Conservation (phyloP, 2,329 filamentous ascomycete genomes). For the Fusarium siculi region DNA sequence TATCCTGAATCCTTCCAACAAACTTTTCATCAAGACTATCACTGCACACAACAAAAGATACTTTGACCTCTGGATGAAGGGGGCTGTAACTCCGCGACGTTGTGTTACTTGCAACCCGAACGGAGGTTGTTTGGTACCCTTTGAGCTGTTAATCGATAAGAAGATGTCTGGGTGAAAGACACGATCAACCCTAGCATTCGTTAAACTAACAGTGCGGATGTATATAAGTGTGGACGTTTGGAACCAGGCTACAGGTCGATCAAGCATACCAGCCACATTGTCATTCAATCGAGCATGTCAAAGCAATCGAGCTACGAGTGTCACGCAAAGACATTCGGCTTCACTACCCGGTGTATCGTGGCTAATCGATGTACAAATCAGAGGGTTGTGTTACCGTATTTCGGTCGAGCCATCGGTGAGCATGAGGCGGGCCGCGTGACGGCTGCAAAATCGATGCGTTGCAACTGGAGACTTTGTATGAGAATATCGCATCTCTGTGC, state of each 20-base stretch:
- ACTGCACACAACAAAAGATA: conserved; percentile 1
- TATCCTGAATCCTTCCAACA: not conserved
- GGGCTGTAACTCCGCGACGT: conserved; percentile 19
- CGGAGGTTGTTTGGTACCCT: conserved; percentile 3
- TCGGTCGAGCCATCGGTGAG: conserved; percentile 37
- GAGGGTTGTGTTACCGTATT: conserved; percentile 31
- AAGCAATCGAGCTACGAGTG: not conserved
- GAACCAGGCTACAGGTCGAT: not conserved
- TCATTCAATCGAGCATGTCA: not conserved
- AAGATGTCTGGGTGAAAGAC: not conserved
- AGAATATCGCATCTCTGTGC: not conserved
- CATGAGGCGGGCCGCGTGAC: conserved; percentile 5
- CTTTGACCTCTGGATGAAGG: conserved; percentile 2
- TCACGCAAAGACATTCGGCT: conserved; percentile 20
- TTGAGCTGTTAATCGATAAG: not conserved
- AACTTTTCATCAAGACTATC: not conserved
- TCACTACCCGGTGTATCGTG: conserved; percentile 18
- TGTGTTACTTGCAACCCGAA: conserved; percentile 26
- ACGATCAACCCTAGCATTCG: not conserved
- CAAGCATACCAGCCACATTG: not conserved
- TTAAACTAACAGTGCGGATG: not conserved
- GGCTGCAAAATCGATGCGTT: not conserved
- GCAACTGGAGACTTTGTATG: not conserved
- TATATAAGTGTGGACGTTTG: not conserved
- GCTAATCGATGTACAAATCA: conserved; percentile 29